Conservation (phyloP, 768 basidiomycete species). For the Termitomyces sp. region DNA sequence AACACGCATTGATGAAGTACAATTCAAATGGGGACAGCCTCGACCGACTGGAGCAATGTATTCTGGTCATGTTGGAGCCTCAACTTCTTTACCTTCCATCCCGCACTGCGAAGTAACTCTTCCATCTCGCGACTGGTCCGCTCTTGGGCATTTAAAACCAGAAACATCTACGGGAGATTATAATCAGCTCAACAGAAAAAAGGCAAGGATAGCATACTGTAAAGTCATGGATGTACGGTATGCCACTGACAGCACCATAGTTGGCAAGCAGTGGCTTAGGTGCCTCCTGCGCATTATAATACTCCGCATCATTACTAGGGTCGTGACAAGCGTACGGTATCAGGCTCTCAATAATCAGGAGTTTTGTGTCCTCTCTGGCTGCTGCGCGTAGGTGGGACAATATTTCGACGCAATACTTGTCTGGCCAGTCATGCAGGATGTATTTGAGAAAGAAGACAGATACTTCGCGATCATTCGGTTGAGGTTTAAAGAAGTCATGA, state of each 20-base stretch:
- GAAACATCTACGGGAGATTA: slow-evolving; percentile 27
- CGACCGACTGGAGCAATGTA: neutral
- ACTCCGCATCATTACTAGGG: neutral
- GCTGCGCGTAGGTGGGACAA: slow-evolving; percentile 1
- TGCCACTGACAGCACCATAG: slow-evolving; percentile 29
- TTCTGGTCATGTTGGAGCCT: neutral
- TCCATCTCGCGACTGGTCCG: slow-evolving; percentile 27
- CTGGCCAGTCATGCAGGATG: slow-evolving; percentile 7
- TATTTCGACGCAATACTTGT: slow-evolving; percentile 2
- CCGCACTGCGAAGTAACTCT: slow-evolving; percentile 19
- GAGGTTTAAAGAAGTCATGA: slow-evolving; percentile 7
- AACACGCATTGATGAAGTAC: neutral
- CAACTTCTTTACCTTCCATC: slow-evolving; percentile 24
- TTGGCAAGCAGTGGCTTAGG: slow-evolving; percentile 31
- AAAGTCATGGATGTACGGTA: slow-evolving; percentile 18
- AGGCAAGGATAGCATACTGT: neutral
- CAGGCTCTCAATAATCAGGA: slow-evolving; percentile 4
- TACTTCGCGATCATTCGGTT: neutral
- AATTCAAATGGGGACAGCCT: neutral
- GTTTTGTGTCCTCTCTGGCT: neutral
- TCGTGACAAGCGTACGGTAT: slow-evolving; percentile 6
- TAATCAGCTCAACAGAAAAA: neutral
- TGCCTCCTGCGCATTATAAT: slow-evolving; percentile 1
- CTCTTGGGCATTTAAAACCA: slow-evolving; percentile 31
- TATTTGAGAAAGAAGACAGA: slow-evolving; percentile 4